These are phyloP conservation scores for Leptosphaerulina australis DNA, from an alignment of 2,329 filamentous ascomycete genomes.

Conservation along the genomic window DNA sequence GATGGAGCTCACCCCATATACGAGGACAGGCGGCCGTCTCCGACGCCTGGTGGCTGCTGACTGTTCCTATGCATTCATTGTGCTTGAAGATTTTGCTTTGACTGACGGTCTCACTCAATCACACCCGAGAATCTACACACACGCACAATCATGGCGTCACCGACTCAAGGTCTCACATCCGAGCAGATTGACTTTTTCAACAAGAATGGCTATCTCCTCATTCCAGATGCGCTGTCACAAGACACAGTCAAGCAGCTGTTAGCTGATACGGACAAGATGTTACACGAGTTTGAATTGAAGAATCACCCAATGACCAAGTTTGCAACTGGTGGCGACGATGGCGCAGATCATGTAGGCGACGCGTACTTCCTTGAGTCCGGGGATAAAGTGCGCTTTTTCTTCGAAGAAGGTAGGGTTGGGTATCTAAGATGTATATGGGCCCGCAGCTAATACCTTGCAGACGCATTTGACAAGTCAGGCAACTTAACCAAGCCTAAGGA, in stretches of 20 bases:
- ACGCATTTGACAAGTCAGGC: conserved; percentile 74
- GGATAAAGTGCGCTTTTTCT: conserved; percentile 95
- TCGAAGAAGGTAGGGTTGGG: conserved; percentile 70
- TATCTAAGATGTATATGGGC: neutral
- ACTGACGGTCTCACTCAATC: neutral
- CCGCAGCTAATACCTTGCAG: conserved; percentile 47
- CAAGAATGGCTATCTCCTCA: conserved; percentile 86
- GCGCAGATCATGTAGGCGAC: conserved; percentile 82
- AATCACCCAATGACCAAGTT: conserved; percentile 94
- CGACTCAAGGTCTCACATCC: conserved; percentile 65
- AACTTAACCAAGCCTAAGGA: conserved; percentile 78
- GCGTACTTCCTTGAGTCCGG: conserved; percentile 90
- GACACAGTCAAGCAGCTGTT: conserved; percentile 72
- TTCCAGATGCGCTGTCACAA: conserved; percentile 75
- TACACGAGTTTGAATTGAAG: conserved; percentile 76
- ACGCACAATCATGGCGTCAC: conserved; percentile 28
- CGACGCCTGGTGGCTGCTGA: conserved; percentile 23
- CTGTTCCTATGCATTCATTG: neutral
- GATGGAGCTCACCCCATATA: conserved; percentile 7
- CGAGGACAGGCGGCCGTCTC: conserved; percentile 28
- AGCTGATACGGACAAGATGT: conserved; percentile 73
- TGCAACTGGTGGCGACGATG: conserved; percentile 75
- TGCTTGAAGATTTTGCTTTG: neutral
- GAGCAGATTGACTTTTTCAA: conserved; percentile 75
- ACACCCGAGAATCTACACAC: neutral